phyloP scores from a whole-genome alignment of 2,329 filamentous ascomycete genomes.

The Ophiostoma populinum region DNA sequence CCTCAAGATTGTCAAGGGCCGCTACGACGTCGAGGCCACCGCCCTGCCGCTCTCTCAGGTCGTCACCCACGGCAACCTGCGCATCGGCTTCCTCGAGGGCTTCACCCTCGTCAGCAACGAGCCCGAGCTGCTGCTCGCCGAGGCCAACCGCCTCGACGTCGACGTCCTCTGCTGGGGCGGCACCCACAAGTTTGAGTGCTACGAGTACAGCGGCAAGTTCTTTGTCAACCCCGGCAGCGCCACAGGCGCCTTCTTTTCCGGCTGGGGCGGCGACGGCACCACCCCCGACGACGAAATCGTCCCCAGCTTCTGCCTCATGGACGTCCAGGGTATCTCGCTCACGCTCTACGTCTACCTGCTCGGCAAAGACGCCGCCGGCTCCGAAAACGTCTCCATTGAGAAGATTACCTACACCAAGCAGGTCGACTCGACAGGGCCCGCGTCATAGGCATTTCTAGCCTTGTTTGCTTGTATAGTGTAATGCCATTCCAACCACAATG shows the following conservation, averaged over 20 bases:
- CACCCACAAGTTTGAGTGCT: constrained; percentile 51
- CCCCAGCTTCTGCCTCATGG: constrained; percentile 94
- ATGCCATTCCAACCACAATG: background rate
- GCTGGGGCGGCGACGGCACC: constrained; percentile 48
- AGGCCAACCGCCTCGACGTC: constrained; percentile 51
- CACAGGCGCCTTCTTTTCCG: constrained; percentile 43
- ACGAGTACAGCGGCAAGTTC: constrained; percentile 60
- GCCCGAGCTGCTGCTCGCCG: constrained; percentile 47
- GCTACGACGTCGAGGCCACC: constrained; percentile 49
- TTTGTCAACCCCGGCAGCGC: constrained; percentile 53
- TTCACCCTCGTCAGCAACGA: constrained; percentile 52
- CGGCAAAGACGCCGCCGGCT: constrained; percentile 58
- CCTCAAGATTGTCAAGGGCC: constrained; percentile 51
- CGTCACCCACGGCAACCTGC: constrained; percentile 46
- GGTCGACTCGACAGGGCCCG: constrained; percentile 36
- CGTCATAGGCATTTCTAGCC: constrained; percentile 25
- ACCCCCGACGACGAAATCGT: constrained; percentile 59
- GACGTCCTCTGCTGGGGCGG: constrained; percentile 54
- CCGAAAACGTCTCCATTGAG: constrained; percentile 66
- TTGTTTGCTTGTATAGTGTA: background rate
- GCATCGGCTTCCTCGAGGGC: constrained; percentile 50
- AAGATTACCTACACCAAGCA: constrained; percentile 78
- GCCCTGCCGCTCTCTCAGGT: constrained; percentile 48
- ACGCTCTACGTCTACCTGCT: constrained; percentile 90
- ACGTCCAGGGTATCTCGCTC: constrained; percentile 91